Evolutionary conservation across 1,284 basidiomycete genomes (phyloP), one percentile per base, ranked within the genome.

Genomic region (Leccinum pachyderme): DNA sequence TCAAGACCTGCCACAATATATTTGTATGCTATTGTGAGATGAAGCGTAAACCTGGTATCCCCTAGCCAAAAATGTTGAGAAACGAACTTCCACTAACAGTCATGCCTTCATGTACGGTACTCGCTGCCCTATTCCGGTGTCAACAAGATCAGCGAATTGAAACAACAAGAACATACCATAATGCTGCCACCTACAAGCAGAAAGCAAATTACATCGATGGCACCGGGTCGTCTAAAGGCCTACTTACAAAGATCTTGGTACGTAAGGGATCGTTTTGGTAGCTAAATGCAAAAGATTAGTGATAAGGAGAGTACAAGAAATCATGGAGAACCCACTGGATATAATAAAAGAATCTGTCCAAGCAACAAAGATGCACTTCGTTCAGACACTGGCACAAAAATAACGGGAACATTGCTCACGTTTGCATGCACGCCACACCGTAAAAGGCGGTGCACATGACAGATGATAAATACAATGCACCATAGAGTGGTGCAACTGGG

Each of bases 331-430:
- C 49, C 4, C 31, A 64, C 64, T 54, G 45, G 7, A 62, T 28
- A 33, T 35, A 63, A 28, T 66, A 64, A 2, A 46, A 55, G 31
- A 66, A 66, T 22, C 61, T 63, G 32, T 7, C 11, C 15, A n/a
- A 29, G 9, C 25, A 6, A 18, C 4, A 46, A 5, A n/a, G 45
- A 47, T 47, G 25, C n/a, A 27, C 29, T 22, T 31, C 7, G 49
- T 24, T 43, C 25, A 44, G 11, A 52, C 5, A 22, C 7, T 32
- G 15, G 9, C 13, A 6, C 18, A 18, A 32, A 15, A n/a, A 8
- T 4, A 4, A 13, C 24, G 2, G 5, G 5, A 41, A 18, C 7
- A 2, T 7, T 8, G 46, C 55, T 32, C 12, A 56, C 55, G 47
- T 50, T 37, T 56, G 55, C 47, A 33, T 57, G 43, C 55, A 57